These are phyloP conservation scores for Boletus sp. DNA, from an alignment of 768 basidiomycete species.

Conservation along the genomic window DNA sequence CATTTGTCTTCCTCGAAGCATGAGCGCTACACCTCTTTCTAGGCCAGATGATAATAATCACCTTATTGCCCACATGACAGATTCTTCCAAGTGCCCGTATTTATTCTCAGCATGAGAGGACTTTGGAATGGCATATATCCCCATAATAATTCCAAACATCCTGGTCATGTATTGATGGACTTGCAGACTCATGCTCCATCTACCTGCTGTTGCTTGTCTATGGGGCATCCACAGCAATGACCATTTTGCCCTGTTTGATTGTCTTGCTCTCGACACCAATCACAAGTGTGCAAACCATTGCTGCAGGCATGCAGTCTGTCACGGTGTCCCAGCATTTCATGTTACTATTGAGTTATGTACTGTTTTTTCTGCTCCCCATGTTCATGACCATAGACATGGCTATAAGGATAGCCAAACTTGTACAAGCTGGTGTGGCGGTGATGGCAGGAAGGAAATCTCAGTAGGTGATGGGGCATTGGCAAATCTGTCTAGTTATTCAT, in stretches of 20 bases:
- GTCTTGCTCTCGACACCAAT: constrained; percentile 57
- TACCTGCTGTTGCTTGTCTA: constrained; percentile 70
- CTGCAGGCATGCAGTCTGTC: constrained; percentile 38
- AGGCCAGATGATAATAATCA: background rate
- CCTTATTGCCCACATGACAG: constrained; percentile 18
- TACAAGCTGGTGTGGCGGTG: constrained; percentile 25
- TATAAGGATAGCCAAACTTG: constrained; percentile 35
- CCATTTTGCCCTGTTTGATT: constrained; percentile 68
- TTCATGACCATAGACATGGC: constrained; percentile 76
- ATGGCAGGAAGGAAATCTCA: constrained; percentile 15
- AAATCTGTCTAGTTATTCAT: too few relatives aligned
- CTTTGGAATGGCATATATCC: constrained; percentile 50
- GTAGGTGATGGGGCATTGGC: too few relatives aligned
- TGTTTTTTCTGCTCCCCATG: constrained; percentile 72
- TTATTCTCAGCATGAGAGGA: constrained; percentile 63
- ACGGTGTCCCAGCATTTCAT: constrained; percentile 51
- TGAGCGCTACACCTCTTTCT: constrained; percentile 31
- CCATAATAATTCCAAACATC: too few relatives aligned
- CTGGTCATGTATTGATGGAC: too few relatives aligned
- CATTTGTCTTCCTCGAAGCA: constrained; percentile 62
- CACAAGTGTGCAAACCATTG: constrained; percentile 33
- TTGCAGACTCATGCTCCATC: constrained; percentile 48
- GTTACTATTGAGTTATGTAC: constrained; percentile 68
- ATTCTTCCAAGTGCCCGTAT: constrained; percentile 74
- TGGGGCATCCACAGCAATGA: constrained; percentile 75